Percentiles rank a stretch among this genome's conserved stretches.
These are phyloP conservation scores for Centrapalus pauciflorus DNA, from an alignment of 129 eudicot species.

Conservation along the genomic window DNA sequence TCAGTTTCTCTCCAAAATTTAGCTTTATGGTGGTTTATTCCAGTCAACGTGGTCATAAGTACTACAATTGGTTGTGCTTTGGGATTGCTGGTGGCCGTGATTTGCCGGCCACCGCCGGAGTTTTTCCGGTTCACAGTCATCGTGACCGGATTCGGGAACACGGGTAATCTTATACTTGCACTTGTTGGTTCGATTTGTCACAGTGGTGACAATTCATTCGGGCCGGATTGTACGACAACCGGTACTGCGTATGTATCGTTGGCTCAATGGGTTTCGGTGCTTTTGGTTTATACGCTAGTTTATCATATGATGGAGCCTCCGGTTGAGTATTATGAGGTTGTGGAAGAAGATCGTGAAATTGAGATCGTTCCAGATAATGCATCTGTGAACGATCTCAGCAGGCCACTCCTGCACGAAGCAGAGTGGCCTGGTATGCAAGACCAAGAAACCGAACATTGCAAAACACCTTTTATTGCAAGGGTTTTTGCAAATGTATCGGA, in stretches of 20 bases:
- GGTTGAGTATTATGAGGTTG: constrained; percentile 62
- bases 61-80: constrained; percentile 55
- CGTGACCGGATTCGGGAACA: constrained; percentile 83
- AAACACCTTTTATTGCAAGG: constrained; percentile 72
- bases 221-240: constrained; percentile 35
- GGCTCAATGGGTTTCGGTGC: constrained; percentile 83
- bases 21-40: constrained; percentile 82
- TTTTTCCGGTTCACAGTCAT: constrained; percentile 63
- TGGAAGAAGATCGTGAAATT: constrained; percentile 42
- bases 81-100: constrained; percentile 57
- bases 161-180: constrained; percentile 70
- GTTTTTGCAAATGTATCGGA: constrained; percentile 40
- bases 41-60: constrained; percentile 64
- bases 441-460: constrained; percentile 67
- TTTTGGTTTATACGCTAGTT: constrained; percentile 73
- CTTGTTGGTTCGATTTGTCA: constrained; percentile 78
- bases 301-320: constrained; percentile 99
- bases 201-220: constrained; percentile 42
- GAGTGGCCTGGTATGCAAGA: constrained; percentile 99
- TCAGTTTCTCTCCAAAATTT: constrained; percentile 52
- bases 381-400: constrained; percentile 42
- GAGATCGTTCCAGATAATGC: constrained; percentile 43
- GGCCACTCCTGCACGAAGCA: constrained; percentile 80
- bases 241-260: constrained; percentile 76
- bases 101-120: constrained; percentile 84